Evolutionary conservation across 257 asterid species (phyloP).

Genomic region (Coffea eugenioides): DNA sequence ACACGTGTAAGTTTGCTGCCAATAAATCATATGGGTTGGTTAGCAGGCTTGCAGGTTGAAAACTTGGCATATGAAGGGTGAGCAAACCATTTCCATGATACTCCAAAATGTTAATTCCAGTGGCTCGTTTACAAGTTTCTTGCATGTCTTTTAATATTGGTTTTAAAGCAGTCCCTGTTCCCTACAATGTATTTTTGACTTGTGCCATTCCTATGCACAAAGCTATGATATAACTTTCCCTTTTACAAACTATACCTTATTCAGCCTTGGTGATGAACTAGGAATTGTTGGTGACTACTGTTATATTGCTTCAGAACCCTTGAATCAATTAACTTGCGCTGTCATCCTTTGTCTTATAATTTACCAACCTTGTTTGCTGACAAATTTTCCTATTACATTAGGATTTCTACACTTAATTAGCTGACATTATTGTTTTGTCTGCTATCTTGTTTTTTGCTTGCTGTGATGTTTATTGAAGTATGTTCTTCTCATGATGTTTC

Average conservation of each 20-base stretch:
- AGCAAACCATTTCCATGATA: not conserved
- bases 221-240: not conserved
- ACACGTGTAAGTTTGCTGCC: not conserved
- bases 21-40: not conserved
- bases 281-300: not conserved
- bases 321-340: not conserved
- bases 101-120: not conserved
- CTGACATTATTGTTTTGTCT: not conserved
- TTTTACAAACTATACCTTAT: not conserved
- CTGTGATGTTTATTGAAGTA: not conserved
- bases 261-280: not conserved
- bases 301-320: not conserved
- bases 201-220: not conserved
- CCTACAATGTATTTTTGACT: not conserved
- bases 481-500: not conserved
- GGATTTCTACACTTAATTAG: no score
- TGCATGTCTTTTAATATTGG: not conserved
- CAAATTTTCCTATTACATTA: not conserved
- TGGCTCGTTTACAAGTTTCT: not conserved
- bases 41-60: not conserved
- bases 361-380: not conserved
- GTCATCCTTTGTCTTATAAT: not conserved
- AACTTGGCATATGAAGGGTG: not conserved
- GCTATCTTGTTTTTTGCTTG: not conserved
- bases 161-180: not conserved